Evolutionary conservation across 148 eudicot species (phyloP), one percentile per base, ranked within the genome.

Genomic region (Amaranthus palmeri): DNA sequence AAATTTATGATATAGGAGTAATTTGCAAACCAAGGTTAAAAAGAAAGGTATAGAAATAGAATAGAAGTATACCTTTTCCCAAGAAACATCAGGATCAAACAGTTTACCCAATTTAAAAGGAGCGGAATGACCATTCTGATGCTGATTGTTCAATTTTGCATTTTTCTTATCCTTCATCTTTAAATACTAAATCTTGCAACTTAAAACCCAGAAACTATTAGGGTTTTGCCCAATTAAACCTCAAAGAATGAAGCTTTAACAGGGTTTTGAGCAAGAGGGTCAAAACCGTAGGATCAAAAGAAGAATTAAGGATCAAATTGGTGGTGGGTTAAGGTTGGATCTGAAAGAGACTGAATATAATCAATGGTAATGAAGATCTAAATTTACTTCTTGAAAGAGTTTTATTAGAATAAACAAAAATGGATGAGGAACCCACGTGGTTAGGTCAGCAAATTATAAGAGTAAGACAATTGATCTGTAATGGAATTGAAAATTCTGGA

Each of bases 61-160:
- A 4, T 15, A 7, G 6, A 7, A 54, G 51, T 65, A 57, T 10
- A 95, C 98, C 98, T 91, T 95, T 71, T 95, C 98, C 98, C 97
- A 95, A 1, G 97, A 89, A 75, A 92, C 91, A 68, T 95, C 97
- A 11, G 98, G 86, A 85, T 95, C 98, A 66, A 91, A 80, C 78
- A 91, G 80, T 70, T 88, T 93, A 53, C 89, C 85, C 65, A 93
- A 70, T 77, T 86, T 89, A 76, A 86, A 95, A 17, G 91, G 87
- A 57, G 90, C 71, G 51, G 87, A 74, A 84, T 95, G 98, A 61
- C 85, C 92, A 60, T 83, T 86, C 67, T 83, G 87, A 59, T 87
- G 82, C 43, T 77, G 84, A 10, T 59, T 63, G 46, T 79, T 85
- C 58, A 74, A 77, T 72, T 88, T 87, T 67, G 78, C 79, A 17